These are phyloP conservation scores for Beauveria scarabaeidicola DNA, from an alignment of 2,329 filamentous ascomycete genomes.

Conservation along the genomic window DNA sequence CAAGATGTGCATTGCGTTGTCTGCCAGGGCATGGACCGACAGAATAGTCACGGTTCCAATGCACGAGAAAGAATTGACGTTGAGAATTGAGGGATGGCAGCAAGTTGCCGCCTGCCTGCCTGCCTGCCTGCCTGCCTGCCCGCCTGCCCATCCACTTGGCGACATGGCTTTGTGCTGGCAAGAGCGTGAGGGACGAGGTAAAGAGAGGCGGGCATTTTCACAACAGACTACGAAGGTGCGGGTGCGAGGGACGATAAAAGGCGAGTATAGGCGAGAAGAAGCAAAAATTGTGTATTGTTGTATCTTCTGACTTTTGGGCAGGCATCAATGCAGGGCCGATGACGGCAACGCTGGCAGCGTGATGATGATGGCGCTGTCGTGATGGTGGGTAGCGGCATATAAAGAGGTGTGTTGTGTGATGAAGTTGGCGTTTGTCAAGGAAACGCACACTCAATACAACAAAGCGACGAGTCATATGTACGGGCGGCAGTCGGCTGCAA, in stretches of 20 bases:
- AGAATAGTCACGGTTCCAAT: background rate
- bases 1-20: constrained; percentile 8
- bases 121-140: constrained; percentile 3
- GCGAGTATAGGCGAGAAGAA: background rate
- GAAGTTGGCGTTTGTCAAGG: background rate
- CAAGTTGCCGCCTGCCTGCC: background rate
- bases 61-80: background rate
- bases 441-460: background rate
- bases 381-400: too few species aligned
- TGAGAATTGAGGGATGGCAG: background rate
- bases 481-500: background rate
- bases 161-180: background rate
- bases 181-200: background rate
- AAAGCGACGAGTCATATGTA: constrained; percentile 1
- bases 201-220: background rate
- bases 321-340: background rate
- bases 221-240: constrained; percentile 2
- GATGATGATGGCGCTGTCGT: background rate
- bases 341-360: background rate
- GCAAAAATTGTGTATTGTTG: background rate
- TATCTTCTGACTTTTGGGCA: background rate
- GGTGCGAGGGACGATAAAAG: background rate
- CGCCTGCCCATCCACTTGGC: background rate
- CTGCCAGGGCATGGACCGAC: background rate
- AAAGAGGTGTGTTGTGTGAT: too few species aligned